phyloP scores from a whole-genome alignment of 441 rosid genomes.

The Kokia cookei region DNA sequence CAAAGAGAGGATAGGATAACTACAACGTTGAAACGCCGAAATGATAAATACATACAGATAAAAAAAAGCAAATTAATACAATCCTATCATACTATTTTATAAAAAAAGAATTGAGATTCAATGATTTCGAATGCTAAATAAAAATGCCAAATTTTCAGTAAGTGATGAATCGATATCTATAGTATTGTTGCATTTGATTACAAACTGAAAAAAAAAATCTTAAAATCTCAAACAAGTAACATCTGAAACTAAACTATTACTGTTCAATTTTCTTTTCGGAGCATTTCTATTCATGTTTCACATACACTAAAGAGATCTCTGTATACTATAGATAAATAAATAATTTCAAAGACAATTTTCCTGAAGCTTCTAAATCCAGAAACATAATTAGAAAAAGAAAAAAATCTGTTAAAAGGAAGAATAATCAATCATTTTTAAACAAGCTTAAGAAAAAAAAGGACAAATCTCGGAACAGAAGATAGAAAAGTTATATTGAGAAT shows the following conservation, averaged over 20 bases:
- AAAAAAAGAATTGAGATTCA: neutral
- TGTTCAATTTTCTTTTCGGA: neutral
- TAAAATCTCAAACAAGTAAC: neutral
- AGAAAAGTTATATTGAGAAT: neutral
- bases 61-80: neutral
- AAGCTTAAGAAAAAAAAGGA: neutral
- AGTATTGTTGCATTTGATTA: neutral
- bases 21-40: neutral
- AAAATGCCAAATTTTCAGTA: neutral
- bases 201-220: neutral
- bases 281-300: neutral
- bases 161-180: neutral
- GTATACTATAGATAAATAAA: neutral
- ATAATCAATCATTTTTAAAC: neutral
- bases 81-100: neutral
- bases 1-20: neutral
- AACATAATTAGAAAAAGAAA: neutral
- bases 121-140: neutral
- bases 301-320: neutral
- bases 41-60: neutral
- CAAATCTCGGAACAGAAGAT: neutral
- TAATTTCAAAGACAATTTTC: neutral
- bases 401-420: neutral
- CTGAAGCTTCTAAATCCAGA: neutral
- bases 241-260: neutral